Percentiles rank a stretch among this genome's conserved stretches.
Conservation (phyloP, 2,329 filamentous ascomycete species). For the Pyrenophora seminiperda region DNA sequence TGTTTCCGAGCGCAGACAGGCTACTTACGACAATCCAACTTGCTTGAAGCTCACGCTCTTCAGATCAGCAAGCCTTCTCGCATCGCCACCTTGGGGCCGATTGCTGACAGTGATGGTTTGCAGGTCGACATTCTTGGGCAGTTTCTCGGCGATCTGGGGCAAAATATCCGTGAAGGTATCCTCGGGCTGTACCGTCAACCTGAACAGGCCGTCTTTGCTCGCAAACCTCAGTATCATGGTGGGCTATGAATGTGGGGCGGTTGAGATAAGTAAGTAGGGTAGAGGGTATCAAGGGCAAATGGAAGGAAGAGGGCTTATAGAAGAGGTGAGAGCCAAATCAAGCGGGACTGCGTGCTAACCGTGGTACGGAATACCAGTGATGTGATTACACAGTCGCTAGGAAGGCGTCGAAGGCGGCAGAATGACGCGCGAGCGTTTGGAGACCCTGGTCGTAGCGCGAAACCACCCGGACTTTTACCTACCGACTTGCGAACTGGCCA, state of each 20-base stretch:
- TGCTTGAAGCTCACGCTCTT: slow-evolving; percentile 61
- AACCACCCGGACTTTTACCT: slow-evolving; percentile 18
- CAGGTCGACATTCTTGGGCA: slow-evolving; percentile 62
- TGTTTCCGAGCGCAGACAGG: slow-evolving; percentile 10
- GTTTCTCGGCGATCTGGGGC: slow-evolving; percentile 61
- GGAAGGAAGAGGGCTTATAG: neutral
- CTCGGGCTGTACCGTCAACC: slow-evolving; percentile 75
- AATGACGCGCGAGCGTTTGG: slow-evolving; percentile 24
- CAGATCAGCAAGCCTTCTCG: slow-evolving; percentile 58
- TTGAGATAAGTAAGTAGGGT: neutral
- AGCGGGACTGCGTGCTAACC: slow-evolving; percentile 2
- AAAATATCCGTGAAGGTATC: slow-evolving; percentile 70
- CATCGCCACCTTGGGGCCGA: slow-evolving; percentile 64
- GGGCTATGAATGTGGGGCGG: slow-evolving; percentile 6
- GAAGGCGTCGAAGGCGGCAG: slow-evolving; percentile 21
- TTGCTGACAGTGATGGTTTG: slow-evolving; percentile 64
- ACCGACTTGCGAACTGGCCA: slow-evolving; percentile 28
- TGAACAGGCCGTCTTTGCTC: slow-evolving; percentile 73
- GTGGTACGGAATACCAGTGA: slow-evolving; percentile 14
- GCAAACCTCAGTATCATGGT: slow-evolving; percentile 69
- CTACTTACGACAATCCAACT: slow-evolving; percentile 61
- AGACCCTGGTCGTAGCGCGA: slow-evolving; percentile 17
- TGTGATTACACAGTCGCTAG: slow-evolving; percentile 17
- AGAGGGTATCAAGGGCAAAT: neutral
- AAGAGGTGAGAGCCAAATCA: slow-evolving; percentile 1